Evolutionary conservation across 495 filamentous ascomycete species (phyloP), one percentile per base, ranked within the genome.

Genomic region (Terfezia claveryi): DNA sequence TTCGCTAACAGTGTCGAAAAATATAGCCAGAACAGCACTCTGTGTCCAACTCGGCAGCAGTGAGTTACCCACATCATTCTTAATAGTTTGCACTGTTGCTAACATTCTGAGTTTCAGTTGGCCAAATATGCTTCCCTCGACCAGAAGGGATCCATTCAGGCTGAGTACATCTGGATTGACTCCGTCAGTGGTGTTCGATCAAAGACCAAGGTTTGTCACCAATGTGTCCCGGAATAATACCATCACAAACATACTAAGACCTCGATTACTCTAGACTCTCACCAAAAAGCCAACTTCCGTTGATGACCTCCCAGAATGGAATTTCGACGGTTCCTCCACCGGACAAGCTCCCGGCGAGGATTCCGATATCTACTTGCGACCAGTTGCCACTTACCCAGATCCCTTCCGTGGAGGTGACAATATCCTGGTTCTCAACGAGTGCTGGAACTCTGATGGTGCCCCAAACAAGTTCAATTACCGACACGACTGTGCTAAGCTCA

Each of bases 381-480:
- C 91, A 56, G 78, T 84, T 55, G 85, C 86, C 59, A 79, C 83
- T 71, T 96, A 75, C 77, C 86, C 89, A 58, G 88, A 95, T 57
- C 91, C 91, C 51, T 88, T 95, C 85, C 83, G 91, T 60, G 73
- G 72, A 49, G 77, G 76, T 60, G 76, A 73, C 73, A 95, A 95
- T 76, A 82, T 95, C 69, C 78, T 88, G 61, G 91, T 98, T 57
- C 82, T 98, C 65, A 77, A 79, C 66, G 91, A 98, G 74, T 92
- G 84, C 75, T 96, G 87, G 87, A 87, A 93, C 67, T 71, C 81
- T 64, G 89, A 96, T 74, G 91, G 92, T 67, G 85, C 81, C 62
- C 91, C 91, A 69, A 98, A 98, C 80, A 89, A 91, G 71, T 96
- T 79, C 83, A 98, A 96, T 79, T 80, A 83, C 83, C 85, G 91